phyloP scores from a whole-genome alignment of 345 rosid species.

The Ceriops decandra region DNA sequence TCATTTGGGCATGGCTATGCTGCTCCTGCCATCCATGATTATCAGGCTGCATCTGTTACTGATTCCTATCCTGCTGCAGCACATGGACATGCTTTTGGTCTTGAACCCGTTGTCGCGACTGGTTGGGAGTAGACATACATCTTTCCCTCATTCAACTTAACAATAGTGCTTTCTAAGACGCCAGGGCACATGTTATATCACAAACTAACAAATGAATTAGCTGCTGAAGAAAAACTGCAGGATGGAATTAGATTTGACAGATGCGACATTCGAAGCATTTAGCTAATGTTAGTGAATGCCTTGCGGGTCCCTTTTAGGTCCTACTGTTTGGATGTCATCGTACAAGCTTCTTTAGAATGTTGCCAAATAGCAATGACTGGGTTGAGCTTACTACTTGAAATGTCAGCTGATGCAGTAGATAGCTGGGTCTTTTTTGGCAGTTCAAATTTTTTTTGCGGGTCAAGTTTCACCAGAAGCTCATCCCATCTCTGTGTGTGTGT shows the following conservation, averaged over 20 bases:
- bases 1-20: background rate
- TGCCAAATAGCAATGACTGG: too few relatives aligned
- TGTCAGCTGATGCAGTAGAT: too few relatives aligned
- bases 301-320: background rate
- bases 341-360: too few relatives aligned
- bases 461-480: too few relatives aligned
- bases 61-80: slow-evolving; percentile 1
- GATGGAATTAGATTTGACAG: slow-evolving; percentile 13
- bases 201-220: background rate
- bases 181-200: background rate
- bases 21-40: background rate
- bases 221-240: slow-evolving; percentile 12
- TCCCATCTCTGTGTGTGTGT: too few relatives aligned
- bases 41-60: background rate
- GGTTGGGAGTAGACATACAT: slow-evolving; percentile 40
- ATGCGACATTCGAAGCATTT: background rate
- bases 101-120: slow-evolving; percentile 24
- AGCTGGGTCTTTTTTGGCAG: too few relatives aligned
- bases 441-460: too few relatives aligned
- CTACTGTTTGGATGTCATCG: background rate
- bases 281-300: background rate
- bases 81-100: background rate
- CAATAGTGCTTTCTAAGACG: background rate
- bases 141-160: background rate
- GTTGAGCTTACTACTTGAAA: too few relatives aligned